Base-by-base conservation (phyloP, 163 green algal species). In the Chloromonas sp. region DNA sequence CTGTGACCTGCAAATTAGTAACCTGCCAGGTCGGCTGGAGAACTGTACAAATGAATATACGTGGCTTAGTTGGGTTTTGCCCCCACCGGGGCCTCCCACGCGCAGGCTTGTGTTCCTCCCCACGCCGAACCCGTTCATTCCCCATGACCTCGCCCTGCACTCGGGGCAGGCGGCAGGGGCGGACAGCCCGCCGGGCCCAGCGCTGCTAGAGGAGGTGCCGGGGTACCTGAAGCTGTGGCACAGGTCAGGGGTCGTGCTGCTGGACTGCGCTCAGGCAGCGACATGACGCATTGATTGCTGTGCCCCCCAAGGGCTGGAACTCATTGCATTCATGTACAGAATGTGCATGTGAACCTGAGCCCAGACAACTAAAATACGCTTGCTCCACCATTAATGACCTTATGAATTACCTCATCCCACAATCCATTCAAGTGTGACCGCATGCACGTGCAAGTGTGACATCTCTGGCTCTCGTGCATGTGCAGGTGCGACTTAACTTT, bases 71-170 rank as follows among this genome's bases (percentile, higher is more conserved):
- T 36, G 36, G 36, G 36, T 36, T 36, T 36, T 36, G 36, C 36
- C 36, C 36, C 36, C 36, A 36, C 36, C 36, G 36, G 36, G 36
- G 36, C 36, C 36, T 36, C 36, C 36, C 36, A 36, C 36, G 36
- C 36, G 36, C 36, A 36, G 36, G 36, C 36, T 36, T 36, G 36
- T 36, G 36, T 36, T 36, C 36, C 36, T 36, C 36, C 95, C 0
- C 66, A 59, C 83, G 1, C 84, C 85, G 8, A 98, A 98, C 90
- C 93, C 93, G 61, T 98, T 96, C 89, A 95, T 98, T 70, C 94
- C 95, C 36, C 90, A 89, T 0, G 89, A 95, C 85, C 85, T 93
- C 57, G 79, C 84, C 0, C 77, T 93, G 62, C 70, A 83, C 5
- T 60, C 85, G 15, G 81, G 84, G 58, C 81, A 84, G 36, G 70